phyloP scores from a whole-genome alignment of 805 yeast species.

The Hanseniaspora guilliermondii region DNA sequence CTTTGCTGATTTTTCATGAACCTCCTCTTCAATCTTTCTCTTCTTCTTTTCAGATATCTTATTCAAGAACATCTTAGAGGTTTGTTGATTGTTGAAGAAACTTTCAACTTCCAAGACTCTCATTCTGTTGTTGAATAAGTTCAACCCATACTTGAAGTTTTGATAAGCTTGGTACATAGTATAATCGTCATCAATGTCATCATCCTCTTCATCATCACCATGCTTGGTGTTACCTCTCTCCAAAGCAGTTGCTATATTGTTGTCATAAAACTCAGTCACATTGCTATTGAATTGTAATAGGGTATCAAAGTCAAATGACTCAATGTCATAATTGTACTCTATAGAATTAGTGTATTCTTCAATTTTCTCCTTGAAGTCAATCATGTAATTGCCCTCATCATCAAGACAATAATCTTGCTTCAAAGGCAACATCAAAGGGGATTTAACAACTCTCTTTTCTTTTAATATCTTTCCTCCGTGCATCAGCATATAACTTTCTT shows the following conservation, averaged over 20 bases:
- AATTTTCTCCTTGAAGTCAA: constrained; percentile 23
- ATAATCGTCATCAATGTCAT: constrained; percentile 14
- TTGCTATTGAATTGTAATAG: constrained; percentile 17
- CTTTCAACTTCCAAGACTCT: constrained; percentile 54
- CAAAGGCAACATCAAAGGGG: constrained; percentile 9
- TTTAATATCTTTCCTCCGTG: constrained; percentile 14
- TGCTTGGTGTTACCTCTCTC: neutral
- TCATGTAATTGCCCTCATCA: constrained; percentile 13
- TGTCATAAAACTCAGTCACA: constrained; percentile 8
- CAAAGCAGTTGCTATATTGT: neutral
- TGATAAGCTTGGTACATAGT: constrained; percentile 18
- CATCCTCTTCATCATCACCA: constrained; percentile 5
- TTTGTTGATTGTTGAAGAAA: constrained; percentile 53
- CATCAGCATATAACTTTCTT: constrained; percentile 13
- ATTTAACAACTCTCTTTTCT: neutral
- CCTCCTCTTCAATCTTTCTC: constrained; percentile 33
- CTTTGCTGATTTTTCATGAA: constrained; percentile 28
- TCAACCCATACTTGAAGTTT: constrained; percentile 22
- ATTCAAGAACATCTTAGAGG: constrained; percentile 62
- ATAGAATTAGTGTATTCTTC: constrained; percentile 23
- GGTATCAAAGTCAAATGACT: constrained; percentile 22
- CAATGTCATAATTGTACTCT: constrained; percentile 18
- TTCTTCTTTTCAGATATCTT: constrained; percentile 45
- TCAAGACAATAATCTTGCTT: constrained; percentile 1
- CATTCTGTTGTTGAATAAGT: constrained; percentile 33